Base-by-base conservation (phyloP, 2,329 filamentous ascomycete species). In the Tolypocladium inflatum region DNA sequence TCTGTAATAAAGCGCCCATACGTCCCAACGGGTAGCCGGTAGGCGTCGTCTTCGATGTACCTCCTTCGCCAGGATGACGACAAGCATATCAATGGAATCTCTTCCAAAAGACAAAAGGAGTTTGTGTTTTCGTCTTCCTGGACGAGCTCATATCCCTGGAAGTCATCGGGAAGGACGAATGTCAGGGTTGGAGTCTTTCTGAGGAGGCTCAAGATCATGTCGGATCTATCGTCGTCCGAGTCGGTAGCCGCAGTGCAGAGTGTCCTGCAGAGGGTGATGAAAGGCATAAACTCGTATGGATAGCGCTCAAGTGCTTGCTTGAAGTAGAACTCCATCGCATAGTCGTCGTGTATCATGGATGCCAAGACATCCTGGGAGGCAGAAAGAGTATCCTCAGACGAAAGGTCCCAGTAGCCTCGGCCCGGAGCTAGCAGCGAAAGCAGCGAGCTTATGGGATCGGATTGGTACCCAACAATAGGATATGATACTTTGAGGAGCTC, bases 121-220 rank as follows among this genome's bases (percentile, higher is more conserved):
- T 95, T 94, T 33, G 84, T 85, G 63, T 94, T 92, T 59, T 94
- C 89, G 62, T 96, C 90, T 72, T 97, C 92, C 56, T 89, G 85
- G 43, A 88, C 85, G 15, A 92, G 84, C 60, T 87, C 83, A 65
- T 95, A 97, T 41, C 82, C 83, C 48, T 81, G 80, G 69, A 96
- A 96, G 38, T 81, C 73, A 0, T 80, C 73, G 0, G 90, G 87
- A n/a, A 96, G 79, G 15, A 81, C 78, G 63, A 95, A 87, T 35
- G 93, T 96, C 57, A 97, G 83, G 8, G 83, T 87, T 1, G 84
- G 81, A 57, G 91, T 87, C 58, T 79, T 80, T 58, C 86, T 82
- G 15, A 97, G 77, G 57, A 87, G 77, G n/a, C 80, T 75, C 42
- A 88, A 72, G 11, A 91, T 78, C 48, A 79, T 66, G 61, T 84